These are phyloP conservation scores for Plasmodium ovale DNA, from an alignment of 169 alveolate genomes.

Conservation along the genomic window DNA sequence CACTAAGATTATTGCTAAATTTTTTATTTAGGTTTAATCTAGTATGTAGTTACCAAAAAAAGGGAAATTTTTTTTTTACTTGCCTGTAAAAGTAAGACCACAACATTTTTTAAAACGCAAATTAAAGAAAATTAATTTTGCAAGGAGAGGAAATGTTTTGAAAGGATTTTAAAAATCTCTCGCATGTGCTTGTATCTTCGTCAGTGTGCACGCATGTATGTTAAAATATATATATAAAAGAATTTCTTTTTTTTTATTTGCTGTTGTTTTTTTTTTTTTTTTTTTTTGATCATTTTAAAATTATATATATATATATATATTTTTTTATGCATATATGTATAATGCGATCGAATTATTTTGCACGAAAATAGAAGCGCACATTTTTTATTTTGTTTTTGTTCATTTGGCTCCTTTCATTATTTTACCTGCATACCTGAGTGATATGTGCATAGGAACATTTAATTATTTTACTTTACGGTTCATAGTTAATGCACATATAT, in stretches of 20 bases:
- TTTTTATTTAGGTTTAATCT: conserved; percentile 73
- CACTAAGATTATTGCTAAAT: conserved; percentile 47
- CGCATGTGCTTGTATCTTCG: neutral
- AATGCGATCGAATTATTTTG: neutral
- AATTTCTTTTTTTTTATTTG: too few relatives aligned
- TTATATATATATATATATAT: too few relatives aligned
- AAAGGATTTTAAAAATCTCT: neutral
- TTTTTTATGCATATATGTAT: neutral
- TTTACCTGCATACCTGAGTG: neutral
- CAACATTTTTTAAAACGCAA: conserved; percentile 23
- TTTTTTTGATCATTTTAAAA: too few relatives aligned
- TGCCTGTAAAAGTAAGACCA: conserved; percentile 70
- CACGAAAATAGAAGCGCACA: neutral
- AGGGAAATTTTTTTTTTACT: conserved; percentile 3
- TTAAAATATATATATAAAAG: too few relatives aligned
- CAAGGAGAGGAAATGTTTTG: conserved; percentile 16
- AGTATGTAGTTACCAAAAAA: conserved; percentile 37
- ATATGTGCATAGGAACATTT: neutral
- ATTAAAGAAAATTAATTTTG: conserved; percentile 25
- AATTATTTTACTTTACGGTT: neutral
- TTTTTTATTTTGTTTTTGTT: neutral
- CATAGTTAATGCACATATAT: neutral
- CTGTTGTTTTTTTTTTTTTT: neutral
- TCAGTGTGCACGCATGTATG: conserved; percentile 1
- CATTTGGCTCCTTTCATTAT: conserved; percentile 5